Evolutionary conservation across 2,329 filamentous ascomycete genomes (phyloP).

Genomic region (Trichoderma sp.): DNA sequence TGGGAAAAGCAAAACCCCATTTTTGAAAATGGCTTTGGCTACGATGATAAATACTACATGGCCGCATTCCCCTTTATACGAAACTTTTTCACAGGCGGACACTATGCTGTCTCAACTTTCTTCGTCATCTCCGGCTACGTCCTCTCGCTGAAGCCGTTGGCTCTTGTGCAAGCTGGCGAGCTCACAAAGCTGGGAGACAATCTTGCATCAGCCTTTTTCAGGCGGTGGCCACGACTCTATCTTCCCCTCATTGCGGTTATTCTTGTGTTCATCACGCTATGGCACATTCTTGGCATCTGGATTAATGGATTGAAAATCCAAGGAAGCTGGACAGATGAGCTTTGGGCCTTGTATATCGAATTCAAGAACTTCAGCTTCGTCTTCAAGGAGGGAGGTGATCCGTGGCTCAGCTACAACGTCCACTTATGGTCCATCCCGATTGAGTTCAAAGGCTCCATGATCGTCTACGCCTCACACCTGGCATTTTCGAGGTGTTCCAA

Average conservation of each 20-base stretch:
- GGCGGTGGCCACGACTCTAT: constrained; percentile 49
- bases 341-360: constrained; percentile 51
- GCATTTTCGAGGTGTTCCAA: constrained; percentile 55
- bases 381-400: constrained; percentile 55
- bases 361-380: constrained; percentile 68
- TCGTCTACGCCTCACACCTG: constrained; percentile 56
- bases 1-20: constrained; percentile 34
- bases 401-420: constrained; percentile 51
- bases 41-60: constrained; percentile 47
- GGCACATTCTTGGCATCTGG: constrained; percentile 52
- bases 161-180: constrained; percentile 44
- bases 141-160: constrained; percentile 48
- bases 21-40: constrained; percentile 54
- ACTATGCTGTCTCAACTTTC: constrained; percentile 57
- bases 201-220: constrained; percentile 46
- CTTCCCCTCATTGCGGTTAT: constrained; percentile 53
- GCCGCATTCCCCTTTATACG: constrained; percentile 55
- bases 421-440: constrained; percentile 64
- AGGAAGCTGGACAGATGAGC: constrained; percentile 44
- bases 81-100: constrained; percentile 58
- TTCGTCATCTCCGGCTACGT: constrained; percentile 59
- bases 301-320: constrained; percentile 38
- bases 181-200: constrained; percentile 41
- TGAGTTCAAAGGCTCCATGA: constrained; percentile 61
- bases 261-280: constrained; percentile 47